These are phyloP conservation scores for Platismatia glauca DNA, from an alignment of 495 filamentous ascomycete genomes.

Conservation along the genomic window DNA sequence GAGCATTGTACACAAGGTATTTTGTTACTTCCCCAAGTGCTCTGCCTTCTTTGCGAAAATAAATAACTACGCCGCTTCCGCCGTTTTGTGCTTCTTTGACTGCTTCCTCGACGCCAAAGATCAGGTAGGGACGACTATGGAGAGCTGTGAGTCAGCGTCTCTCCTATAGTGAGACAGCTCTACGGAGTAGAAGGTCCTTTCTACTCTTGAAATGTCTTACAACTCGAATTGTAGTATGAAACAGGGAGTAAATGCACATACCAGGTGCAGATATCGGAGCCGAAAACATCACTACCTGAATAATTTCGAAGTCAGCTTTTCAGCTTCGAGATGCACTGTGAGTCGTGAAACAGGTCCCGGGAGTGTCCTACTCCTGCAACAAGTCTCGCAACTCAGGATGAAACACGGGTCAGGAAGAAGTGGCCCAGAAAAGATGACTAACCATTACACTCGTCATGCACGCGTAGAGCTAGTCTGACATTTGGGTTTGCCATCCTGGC, in stretches of 20 bases:
- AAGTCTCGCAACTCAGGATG: no score
- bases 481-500: slow-evolving; percentile 86
- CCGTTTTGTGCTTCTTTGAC: slow-evolving; percentile 94
- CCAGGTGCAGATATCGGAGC: slow-evolving; percentile 96
- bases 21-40: slow-evolving; percentile 97
- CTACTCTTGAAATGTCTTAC: neutral
- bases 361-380: no score
- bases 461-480: slow-evolving; percentile 73
- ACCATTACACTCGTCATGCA: slow-evolving; percentile 70
- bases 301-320: no score
- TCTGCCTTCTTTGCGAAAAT: slow-evolving; percentile 91
- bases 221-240: slow-evolving; percentile 2
- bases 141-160: neutral
- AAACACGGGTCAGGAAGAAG: no score
- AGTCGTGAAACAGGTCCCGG: no score
- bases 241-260: neutral
- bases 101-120: slow-evolving; percentile 93
- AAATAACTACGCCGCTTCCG: slow-evolving; percentile 93
- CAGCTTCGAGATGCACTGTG: no score
- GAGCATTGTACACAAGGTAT: slow-evolving; percentile 93
- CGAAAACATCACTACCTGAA: slow-evolving; percentile 80
- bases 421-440: neutral
- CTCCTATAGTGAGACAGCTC: neutral
- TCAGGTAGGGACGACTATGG: slow-evolving; percentile 68
- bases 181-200: neutral